Conservation (phyloP, 2,329 filamentous ascomycete species). For the Cercospora sp. region DNA sequence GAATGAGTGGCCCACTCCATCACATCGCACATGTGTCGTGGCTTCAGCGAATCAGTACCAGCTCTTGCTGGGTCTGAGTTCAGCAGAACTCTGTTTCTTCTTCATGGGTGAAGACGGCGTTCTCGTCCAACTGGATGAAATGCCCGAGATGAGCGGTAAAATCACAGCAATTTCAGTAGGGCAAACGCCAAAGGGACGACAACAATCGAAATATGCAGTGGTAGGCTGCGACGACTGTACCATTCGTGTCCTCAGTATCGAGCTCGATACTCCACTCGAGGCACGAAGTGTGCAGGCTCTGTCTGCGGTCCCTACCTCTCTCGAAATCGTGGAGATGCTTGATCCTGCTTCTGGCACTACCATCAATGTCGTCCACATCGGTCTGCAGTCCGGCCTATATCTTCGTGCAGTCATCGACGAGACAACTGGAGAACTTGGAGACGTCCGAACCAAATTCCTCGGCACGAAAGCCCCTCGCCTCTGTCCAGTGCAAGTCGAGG, state of each 20-base stretch:
- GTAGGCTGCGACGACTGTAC: constrained; percentile 97
- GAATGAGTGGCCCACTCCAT: constrained; percentile 90
- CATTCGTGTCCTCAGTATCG: constrained; percentile 66
- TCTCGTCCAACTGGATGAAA: constrained; percentile 71
- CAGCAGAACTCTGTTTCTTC: constrained; percentile 96
- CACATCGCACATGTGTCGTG: constrained; percentile 92
- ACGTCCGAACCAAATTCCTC: constrained; percentile 91
- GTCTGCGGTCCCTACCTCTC: constrained; percentile 81
- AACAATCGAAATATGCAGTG: constrained; percentile 88
- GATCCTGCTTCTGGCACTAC: constrained; percentile 87
- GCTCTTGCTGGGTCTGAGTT: constrained; percentile 89
- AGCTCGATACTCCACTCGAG: constrained; percentile 75
- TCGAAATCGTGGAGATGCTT: constrained; percentile 92
- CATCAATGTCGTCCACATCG: constrained; percentile 93
- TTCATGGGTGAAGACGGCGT: constrained; percentile 95
- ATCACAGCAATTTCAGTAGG: constrained; percentile 94
- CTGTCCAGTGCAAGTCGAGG: constrained; percentile 85
- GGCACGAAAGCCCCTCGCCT: constrained; percentile 87
- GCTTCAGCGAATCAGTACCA: constrained; percentile 92
- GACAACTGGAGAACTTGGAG: constrained; percentile 89
- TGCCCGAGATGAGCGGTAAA: constrained; percentile 90
- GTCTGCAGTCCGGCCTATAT: constrained; percentile 92
- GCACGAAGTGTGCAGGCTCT: constrained; percentile 93
- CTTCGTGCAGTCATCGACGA: constrained; percentile 93
- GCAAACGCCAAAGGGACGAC: constrained; percentile 83